Percentiles rank a stretch among this genome's conserved stretches.
Evolutionary conservation across 257 asterid species (phyloP).

Genomic region (Salvia rosmarinus): DNA sequence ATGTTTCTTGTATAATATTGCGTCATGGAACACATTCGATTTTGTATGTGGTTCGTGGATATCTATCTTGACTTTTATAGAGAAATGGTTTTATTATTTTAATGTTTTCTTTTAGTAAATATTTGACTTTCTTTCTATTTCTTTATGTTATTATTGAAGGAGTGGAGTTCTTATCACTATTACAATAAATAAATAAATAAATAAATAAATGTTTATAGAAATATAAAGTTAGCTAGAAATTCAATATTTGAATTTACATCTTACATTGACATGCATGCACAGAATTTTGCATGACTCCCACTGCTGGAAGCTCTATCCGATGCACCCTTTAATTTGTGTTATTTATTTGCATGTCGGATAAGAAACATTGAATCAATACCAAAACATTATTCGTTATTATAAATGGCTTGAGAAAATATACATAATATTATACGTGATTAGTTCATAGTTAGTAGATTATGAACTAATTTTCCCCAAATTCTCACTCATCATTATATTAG

Average conservation of each 20-base stretch:
- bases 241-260: neutral
- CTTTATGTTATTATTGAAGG: conserved; percentile 8
- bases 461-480: no score
- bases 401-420: neutral
- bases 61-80: no score
- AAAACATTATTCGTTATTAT: neutral
- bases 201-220: neutral
- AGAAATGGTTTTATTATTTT: neutral
- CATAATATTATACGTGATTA: no score
- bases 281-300: neutral
- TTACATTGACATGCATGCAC: neutral
- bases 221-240: conserved; percentile 20
- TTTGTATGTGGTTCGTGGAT: neutral
- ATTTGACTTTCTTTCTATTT: conserved; percentile 19
- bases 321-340: neutral
- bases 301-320: conserved; percentile 23
- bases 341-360: neutral
- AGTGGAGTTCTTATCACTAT: conserved; percentile 40
- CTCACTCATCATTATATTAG: no score
- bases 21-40: neutral
- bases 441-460: no score
- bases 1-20: neutral
- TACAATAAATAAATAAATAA: neutral
- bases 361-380: neutral
- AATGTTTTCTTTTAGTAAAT: neutral